phyloP scores from a whole-genome alignment of 2,329 filamentous ascomycete genomes.

The Pyrenophora graminea region DNA sequence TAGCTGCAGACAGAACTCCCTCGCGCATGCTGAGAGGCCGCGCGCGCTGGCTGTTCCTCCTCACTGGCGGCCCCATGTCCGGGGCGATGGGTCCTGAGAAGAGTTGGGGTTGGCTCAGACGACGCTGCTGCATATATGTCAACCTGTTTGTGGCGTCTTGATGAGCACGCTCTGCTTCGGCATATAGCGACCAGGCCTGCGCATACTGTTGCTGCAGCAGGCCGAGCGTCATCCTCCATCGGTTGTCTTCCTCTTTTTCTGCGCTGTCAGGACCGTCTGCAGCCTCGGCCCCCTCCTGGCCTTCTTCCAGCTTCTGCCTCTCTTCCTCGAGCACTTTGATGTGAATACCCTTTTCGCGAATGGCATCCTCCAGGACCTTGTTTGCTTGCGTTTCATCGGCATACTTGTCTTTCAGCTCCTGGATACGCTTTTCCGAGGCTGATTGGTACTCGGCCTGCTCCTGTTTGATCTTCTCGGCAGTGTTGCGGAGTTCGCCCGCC shows the following conservation, averaged over 20 bases:
- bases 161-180: constrained; percentile 44
- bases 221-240: constrained; percentile 60
- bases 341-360: constrained; percentile 71
- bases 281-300: constrained; percentile 49
- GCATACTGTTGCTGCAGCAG: constrained; percentile 58
- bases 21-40: constrained; percentile 48
- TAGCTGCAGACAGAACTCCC: constrained; percentile 33
- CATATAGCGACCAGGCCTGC: constrained; percentile 41
- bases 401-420: constrained; percentile 48
- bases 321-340: constrained; percentile 76
- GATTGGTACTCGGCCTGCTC: constrained; percentile 46
- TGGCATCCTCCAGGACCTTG: constrained; percentile 70
- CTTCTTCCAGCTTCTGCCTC: constrained; percentile 58
- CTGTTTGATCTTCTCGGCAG: constrained; percentile 55
- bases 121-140: constrained; percentile 45
- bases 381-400: constrained; percentile 52
- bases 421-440: constrained; percentile 47
- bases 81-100: constrained; percentile 39
- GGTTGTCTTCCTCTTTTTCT: constrained; percentile 54
- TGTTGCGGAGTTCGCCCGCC: constrained; percentile 59
- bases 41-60: constrained; percentile 49
- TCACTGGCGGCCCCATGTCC: constrained; percentile 33
- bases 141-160: constrained; percentile 50
- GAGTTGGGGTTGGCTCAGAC: constrained; percentile 46
- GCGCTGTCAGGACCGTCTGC: constrained; percentile 49